phyloP scores from a whole-genome alignment of 305 asterid genomes.

The Fraxinus latifolia region DNA sequence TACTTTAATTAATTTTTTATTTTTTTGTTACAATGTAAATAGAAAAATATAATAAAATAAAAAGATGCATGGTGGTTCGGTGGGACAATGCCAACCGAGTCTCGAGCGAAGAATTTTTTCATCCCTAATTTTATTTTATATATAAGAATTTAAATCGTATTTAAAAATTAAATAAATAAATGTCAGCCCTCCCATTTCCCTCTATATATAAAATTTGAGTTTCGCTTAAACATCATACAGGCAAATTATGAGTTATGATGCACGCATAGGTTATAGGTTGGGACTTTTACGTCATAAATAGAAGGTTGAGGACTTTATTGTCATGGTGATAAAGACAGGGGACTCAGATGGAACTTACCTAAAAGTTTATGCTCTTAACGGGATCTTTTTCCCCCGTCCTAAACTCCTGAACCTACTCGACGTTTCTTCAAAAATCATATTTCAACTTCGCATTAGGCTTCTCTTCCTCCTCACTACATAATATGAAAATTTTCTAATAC shows the following conservation, averaged over 20 bases:
- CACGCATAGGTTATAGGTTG: neutral
- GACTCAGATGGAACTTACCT: neutral
- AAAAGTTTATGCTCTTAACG: neutral
- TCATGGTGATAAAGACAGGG: neutral
- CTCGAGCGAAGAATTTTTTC: too few species aligned
- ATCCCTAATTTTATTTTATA: too few species aligned
- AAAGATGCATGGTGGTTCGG: neutral
- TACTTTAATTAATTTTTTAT: too few species aligned
- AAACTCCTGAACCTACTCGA: neutral
- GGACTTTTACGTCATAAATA: neutral
- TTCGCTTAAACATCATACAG: neutral
- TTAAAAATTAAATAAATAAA: too few species aligned
- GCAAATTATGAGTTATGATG: neutral
- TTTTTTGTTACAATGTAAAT: too few species aligned
- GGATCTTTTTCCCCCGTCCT: neutral
- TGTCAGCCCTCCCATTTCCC: neutral
- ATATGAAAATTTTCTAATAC: neutral
- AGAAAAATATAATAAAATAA: too few species aligned
- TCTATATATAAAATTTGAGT: neutral
- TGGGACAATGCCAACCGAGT: neutral
- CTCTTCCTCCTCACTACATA: neutral
- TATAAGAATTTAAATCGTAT: neutral
- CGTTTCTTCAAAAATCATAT: neutral
- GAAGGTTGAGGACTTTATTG: neutral
- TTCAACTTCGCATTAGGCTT: neutral